Conservation (phyloP, 2,329 filamentous ascomycete species). For the Fusarium heterosporum region DNA sequence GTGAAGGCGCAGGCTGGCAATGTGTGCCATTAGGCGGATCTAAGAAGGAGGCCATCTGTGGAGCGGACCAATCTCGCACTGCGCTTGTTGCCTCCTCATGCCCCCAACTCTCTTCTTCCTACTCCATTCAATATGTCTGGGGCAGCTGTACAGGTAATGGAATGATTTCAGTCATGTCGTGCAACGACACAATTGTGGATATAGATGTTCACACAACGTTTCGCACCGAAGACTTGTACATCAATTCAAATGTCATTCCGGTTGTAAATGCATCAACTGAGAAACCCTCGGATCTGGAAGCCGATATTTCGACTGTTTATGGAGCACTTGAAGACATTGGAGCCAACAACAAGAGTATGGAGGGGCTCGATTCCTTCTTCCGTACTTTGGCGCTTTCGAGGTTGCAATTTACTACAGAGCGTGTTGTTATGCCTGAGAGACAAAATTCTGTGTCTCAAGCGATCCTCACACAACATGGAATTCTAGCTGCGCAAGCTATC, state of each 20-base stretch:
- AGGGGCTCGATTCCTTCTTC: slow-evolving; percentile 47
- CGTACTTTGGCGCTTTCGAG: slow-evolving; percentile 44
- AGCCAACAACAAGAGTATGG: slow-evolving; percentile 30
- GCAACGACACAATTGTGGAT: slow-evolving; percentile 42
- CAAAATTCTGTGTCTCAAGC: slow-evolving; percentile 40
- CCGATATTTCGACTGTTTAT: slow-evolving; percentile 37
- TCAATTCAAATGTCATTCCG: slow-evolving; percentile 40
- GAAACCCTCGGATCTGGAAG: slow-evolving; percentile 29
- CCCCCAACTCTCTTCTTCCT: slow-evolving; percentile 30
- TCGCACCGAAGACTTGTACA: slow-evolving; percentile 40
- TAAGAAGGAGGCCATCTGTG: slow-evolving; percentile 36
- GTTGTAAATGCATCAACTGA: slow-evolving; percentile 30
- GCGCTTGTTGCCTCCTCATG: slow-evolving; percentile 44
- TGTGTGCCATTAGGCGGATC: slow-evolving; percentile 35
- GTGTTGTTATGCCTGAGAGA: slow-evolving; percentile 37
- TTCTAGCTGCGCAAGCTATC: slow-evolving; percentile 45
- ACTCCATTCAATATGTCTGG: slow-evolving; percentile 45
- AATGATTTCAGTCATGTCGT: slow-evolving; percentile 41
- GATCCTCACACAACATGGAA: slow-evolving; percentile 44
- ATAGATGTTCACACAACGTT: slow-evolving; percentile 42
- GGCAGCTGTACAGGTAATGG: slow-evolving; percentile 40
- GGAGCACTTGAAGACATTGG: slow-evolving; percentile 31
- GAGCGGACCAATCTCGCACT: slow-evolving; percentile 25
- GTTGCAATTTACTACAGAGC: slow-evolving; percentile 38
- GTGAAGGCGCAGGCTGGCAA: slow-evolving; percentile 33